A percentile compares a stretch with the other conserved stretches of the same genome.
Conservation (phyloP, 2,329 filamentous ascomycete species). For the Cytospora leucostoma region DNA sequence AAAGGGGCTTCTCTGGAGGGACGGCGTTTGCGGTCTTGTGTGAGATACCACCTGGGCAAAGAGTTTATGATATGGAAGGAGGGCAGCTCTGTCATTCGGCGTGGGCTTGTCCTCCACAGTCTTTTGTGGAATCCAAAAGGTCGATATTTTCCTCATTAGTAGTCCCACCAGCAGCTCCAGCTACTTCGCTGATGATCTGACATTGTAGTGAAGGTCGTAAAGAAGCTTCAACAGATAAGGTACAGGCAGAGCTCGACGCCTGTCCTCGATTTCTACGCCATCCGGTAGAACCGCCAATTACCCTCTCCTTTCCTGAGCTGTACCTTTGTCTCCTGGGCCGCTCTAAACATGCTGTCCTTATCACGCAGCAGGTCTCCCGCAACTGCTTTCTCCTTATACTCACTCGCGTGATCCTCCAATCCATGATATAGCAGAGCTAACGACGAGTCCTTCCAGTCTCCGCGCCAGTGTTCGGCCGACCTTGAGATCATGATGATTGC, state of each 20-base stretch:
- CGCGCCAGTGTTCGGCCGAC: not conserved
- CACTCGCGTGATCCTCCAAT: not conserved
- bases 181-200: too few relatives aligned
- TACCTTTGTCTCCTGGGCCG: not conserved
- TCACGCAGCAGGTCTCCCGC: not conserved
- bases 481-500: not conserved
- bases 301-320: not conserved
- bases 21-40: not conserved
- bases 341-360: not conserved
- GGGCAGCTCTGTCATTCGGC: not conserved
- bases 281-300: not conserved
- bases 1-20: not conserved
- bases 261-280: not conserved
- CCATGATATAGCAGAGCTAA: conserved; percentile 1
- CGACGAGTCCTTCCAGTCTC: conserved; percentile 7
- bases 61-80: not conserved
- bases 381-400: not conserved
- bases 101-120: not conserved
- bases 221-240: too few relatives aligned
- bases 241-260: not conserved
- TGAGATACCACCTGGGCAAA: not conserved
- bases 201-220: too few relatives aligned
- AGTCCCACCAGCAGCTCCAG: too few relatives aligned
- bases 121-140: not conserved
- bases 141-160: too few relatives aligned